Conservation (phyloP, 164 flowering plant genomes). For the Magnolia sinica region DNA sequence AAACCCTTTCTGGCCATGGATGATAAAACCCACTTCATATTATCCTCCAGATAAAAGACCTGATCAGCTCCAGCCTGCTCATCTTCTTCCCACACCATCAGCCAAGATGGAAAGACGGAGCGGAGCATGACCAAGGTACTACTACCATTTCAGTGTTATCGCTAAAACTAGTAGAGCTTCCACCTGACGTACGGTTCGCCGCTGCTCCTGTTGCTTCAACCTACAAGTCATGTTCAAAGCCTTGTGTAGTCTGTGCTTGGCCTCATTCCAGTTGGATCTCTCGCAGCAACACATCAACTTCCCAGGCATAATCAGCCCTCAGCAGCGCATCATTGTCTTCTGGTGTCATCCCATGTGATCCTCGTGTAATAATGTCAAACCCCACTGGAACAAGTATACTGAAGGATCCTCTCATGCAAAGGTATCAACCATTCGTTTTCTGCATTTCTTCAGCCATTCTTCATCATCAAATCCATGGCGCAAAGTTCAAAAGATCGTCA, state of each 20-base stretch:
- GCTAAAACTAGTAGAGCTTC: slow-evolving; percentile 72
- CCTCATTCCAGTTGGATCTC: slow-evolving; percentile 59
- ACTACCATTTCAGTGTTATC: slow-evolving; percentile 59
- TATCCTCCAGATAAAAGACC: no score
- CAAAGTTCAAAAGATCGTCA: slow-evolving; percentile 78
- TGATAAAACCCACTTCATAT: no score
- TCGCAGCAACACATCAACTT: slow-evolving; percentile 71
- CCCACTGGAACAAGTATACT: slow-evolving; percentile 84
- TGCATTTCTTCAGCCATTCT: slow-evolving; percentile 81
- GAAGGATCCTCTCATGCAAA: slow-evolving; percentile 93
- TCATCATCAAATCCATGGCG: slow-evolving; percentile 86
- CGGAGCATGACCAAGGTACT: not conserved
- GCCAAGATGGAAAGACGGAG: no score
- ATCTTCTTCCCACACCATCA: no score
- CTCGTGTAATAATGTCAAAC: slow-evolving; percentile 74
- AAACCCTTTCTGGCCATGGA: no score
- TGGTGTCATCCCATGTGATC: slow-evolving; percentile 59
- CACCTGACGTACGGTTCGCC: slow-evolving; percentile 57
- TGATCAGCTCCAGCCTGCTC: no score
- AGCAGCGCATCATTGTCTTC: slow-evolving; percentile 63
- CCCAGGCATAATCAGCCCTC: slow-evolving; percentile 88
- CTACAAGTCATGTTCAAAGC: slow-evolving; percentile 60
- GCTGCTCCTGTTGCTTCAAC: slow-evolving; percentile 83
- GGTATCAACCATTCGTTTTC: slow-evolving; percentile 67
- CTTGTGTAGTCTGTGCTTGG: slow-evolving; percentile 34